phyloP scores from a whole-genome alignment of 208 protist genomes.

The Trypanosoma congolense region DNA sequence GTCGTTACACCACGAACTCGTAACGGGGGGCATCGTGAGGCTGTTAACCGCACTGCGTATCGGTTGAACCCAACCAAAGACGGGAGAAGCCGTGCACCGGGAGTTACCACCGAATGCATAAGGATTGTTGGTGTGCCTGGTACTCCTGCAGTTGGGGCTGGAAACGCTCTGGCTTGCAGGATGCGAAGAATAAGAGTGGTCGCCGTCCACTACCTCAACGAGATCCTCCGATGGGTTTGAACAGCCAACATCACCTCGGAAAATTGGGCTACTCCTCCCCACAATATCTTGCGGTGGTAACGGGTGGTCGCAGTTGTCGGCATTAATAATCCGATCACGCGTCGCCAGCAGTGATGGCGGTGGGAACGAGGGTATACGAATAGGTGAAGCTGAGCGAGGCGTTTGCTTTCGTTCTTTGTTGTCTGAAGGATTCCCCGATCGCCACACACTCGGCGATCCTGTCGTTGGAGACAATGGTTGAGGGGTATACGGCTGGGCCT shows the following conservation, averaged over 20 bases:
- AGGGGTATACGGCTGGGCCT: slow-evolving; percentile 21
- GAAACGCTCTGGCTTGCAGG: slow-evolving; percentile 23
- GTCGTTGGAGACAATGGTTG: too few species aligned
- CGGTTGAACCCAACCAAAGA: slow-evolving; percentile 28
- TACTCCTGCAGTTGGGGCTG: slow-evolving; percentile 11
- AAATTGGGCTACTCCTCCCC: not conserved
- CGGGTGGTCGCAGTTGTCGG: too few species aligned
- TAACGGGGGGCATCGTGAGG: slow-evolving; percentile 2
- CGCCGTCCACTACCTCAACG: slow-evolving; percentile 2
- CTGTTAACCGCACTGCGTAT: slow-evolving; percentile 24
- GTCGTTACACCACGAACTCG: not conserved
- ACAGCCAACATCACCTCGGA: not conserved
- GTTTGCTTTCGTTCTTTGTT: not conserved
- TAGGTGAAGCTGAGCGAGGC: not conserved
- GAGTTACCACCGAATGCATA: slow-evolving; percentile 11
- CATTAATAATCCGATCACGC: too few species aligned
- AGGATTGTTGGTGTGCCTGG: slow-evolving; percentile 21
- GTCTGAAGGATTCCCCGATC: not conserved
- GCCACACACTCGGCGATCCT: slow-evolving; percentile 20
- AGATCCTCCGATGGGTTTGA: slow-evolving; percentile 14
- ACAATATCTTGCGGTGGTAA: not conserved
- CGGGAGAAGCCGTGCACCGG: slow-evolving; percentile 14
- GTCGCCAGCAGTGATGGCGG: not conserved
- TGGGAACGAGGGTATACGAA: not conserved
- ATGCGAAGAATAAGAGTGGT: slow-evolving; percentile 20